phyloP scores from a whole-genome alignment of 2,329 filamentous ascomycete species.

The Pseudogymnoascus sp. region DNA sequence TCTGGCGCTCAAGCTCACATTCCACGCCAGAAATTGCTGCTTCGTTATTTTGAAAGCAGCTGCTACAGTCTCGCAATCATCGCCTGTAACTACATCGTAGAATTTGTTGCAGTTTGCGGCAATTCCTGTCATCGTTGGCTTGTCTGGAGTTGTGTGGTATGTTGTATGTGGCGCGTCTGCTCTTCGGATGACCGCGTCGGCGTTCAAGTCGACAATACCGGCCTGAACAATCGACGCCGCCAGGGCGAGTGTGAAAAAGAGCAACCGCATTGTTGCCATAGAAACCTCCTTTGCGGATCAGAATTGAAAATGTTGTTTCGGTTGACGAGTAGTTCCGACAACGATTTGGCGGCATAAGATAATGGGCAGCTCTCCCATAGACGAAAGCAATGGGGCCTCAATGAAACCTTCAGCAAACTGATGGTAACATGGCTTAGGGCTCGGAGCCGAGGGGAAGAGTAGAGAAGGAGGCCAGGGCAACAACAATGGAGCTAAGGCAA shows the following conservation, averaged over 20 bases:
- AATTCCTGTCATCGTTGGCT: slow-evolving; percentile 19
- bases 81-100: slow-evolving; percentile 15
- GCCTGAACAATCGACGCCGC: background rate
- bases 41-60: slow-evolving; percentile 3
- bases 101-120: slow-evolving; percentile 12
- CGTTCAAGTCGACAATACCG: slow-evolving; percentile 2
- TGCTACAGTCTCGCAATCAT: slow-evolving; percentile 17
- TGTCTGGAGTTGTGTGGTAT: background rate
- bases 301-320: background rate
- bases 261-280: background rate
- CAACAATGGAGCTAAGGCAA: background rate
- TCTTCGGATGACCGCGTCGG: background rate
- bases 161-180: background rate
- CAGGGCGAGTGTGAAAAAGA: background rate
- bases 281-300: background rate
- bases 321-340: background rate
- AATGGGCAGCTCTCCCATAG: background rate
- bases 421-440: background rate
- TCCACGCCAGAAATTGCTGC: background rate
- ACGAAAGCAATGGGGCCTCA: background rate
- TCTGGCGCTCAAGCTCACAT: background rate
- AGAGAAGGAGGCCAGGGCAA: background rate
- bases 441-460: background rate
- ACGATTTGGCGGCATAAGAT: background rate
- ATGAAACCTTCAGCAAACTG: background rate